phyloP scores from a whole-genome alignment of 73 alveolate genomes.

The Paramecium tetraurelia region DNA sequence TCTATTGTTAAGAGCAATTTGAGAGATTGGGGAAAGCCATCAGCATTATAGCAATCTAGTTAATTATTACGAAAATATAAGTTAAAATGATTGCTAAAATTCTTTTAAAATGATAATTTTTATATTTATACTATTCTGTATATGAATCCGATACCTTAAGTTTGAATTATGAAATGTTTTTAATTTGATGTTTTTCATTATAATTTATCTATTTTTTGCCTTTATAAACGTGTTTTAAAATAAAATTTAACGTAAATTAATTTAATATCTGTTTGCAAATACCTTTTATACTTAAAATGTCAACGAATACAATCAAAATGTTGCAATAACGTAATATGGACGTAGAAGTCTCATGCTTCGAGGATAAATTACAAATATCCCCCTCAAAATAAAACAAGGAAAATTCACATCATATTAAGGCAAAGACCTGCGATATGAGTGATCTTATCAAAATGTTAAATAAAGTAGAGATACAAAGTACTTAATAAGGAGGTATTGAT shows the following conservation, averaged over 20 bases:
- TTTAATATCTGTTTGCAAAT: constrained; percentile 17
- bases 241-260: constrained; percentile 25
- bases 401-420: constrained; percentile 30
- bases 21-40: constrained; percentile 65
- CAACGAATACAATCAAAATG: constrained; percentile 5
- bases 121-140: neutral
- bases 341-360: constrained; percentile 4
- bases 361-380: neutral
- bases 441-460: neutral
- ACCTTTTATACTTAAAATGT: neutral
- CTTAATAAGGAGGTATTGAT: neutral
- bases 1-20: constrained; percentile 43
- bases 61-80: constrained; percentile 5
- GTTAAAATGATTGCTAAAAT: neutral
- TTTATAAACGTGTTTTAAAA: neutral
- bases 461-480: neutral
- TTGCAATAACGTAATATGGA: neutral
- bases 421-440: neutral
- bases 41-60: constrained; percentile 14
- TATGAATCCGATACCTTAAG: neutral
- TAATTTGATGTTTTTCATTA: neutral
- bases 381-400: constrained; percentile 45
- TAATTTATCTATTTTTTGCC: neutral
- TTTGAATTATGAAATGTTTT: neutral
- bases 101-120: neutral